These are phyloP conservation scores for Infundibulicybe gibba DNA, from an alignment of 768 basidiomycete genomes.

Conservation along the genomic window DNA sequence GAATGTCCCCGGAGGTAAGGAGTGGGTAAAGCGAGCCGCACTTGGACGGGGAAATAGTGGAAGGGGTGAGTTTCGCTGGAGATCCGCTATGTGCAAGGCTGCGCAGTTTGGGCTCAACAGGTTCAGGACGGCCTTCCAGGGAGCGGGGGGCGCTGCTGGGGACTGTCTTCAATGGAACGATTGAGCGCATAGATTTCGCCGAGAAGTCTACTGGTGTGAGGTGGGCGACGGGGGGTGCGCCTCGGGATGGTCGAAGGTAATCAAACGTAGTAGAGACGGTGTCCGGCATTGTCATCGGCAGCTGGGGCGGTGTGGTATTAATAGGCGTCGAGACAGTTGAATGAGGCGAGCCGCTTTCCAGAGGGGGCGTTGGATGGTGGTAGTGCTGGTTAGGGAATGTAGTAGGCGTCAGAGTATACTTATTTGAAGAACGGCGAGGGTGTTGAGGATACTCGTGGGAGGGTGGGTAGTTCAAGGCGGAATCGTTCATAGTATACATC, in stretches of 20 bases:
- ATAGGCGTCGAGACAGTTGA: constrained; percentile 64
- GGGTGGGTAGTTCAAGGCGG: constrained; percentile 26
- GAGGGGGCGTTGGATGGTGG: constrained; percentile 55
- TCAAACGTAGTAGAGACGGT: constrained; percentile 42
- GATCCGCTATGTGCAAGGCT: constrained; percentile 32
- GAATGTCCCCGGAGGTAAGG: constrained; percentile 56
- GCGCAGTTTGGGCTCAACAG: constrained; percentile 44
- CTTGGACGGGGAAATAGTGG: constrained; percentile 24
- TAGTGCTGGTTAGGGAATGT: constrained; percentile 29
- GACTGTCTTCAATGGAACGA: constrained; percentile 48
- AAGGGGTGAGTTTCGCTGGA: constrained; percentile 30
- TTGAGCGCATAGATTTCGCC: constrained; percentile 41
- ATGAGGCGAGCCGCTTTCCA: constrained; percentile 60
- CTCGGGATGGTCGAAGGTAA: constrained; percentile 48
- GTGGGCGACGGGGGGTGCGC: constrained; percentile 50
- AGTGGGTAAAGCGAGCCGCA: constrained; percentile 54
- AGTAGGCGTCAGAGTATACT: constrained; percentile 20
- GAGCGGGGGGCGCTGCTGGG: constrained; percentile 19
- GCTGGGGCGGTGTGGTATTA: constrained; percentile 61
- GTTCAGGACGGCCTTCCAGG: constrained; percentile 24
- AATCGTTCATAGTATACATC: constrained; percentile 42
- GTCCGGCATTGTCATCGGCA: constrained; percentile 40
- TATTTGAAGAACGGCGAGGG: constrained; percentile 23
- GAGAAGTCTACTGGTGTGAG: constrained; percentile 48
- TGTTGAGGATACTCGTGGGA: constrained; percentile 25